Evolutionary conservation across 2,329 filamentous ascomycete genomes (phyloP), one percentile per base, ranked within the genome.

Genomic region (Sporothrix sp.): DNA sequence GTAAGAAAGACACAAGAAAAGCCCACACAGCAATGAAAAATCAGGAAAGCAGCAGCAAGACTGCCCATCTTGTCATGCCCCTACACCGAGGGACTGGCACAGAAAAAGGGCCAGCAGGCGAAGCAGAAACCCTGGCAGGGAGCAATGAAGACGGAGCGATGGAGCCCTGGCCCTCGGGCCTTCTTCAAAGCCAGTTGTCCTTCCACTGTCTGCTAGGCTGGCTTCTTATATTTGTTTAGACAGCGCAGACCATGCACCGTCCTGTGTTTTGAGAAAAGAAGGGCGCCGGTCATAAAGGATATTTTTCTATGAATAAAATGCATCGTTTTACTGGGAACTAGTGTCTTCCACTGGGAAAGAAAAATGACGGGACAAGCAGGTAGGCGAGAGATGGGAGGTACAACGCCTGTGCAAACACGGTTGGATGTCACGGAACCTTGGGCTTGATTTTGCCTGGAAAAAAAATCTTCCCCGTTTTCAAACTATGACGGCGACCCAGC

Each of bases 281-380:
- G 20, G 48, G 38, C 38, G 38, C 13, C 11, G 38, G 48, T 50
- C 38, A 50, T 7, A 43, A 43, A 45, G 30, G n/a, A 47, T 25
- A 38, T n/a, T 13, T 13, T n/a, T n/a, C n/a, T n/a, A n/a, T n/a
- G 13, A 8, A 8, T 4, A 35, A 16, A 16, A 30, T 28, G 8
- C 33, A 30, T 48, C 30, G 16, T 42, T 59, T 66, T 16, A 62
- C 58, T 0, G 75, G 74, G 54, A 74, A 77, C 45, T 74, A n/a
- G n/a, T n/a, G n/a, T n/a, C n/a, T n/a, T n/a, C n/a, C n/a, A n/a
- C 77, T 75, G 62, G 80, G 75, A 59, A 80, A 79, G 37, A 63
- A 59, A 49, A 75, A 79, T 21, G 71, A 65, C 1, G 67, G 62
- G 60, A 80, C 66, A 20, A 80, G 59, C 14, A 78, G 60, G 59